Conservation (phyloP, 805 yeast genomes). For the Soucietia sequanensis region DNA sequence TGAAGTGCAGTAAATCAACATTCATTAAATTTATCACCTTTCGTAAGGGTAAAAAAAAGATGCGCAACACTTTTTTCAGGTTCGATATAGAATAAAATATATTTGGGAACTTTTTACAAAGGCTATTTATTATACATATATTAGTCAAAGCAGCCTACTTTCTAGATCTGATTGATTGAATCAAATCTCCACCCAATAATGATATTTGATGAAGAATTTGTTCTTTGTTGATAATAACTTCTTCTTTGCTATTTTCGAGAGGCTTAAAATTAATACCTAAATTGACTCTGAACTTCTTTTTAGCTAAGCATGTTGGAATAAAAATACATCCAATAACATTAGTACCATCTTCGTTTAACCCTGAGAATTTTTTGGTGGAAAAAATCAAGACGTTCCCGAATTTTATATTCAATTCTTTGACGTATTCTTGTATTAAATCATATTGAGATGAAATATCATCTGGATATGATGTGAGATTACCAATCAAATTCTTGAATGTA, state of each 20-base stretch:
- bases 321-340: slow-evolving; percentile 79
- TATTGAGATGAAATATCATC: slow-evolving; percentile 46
- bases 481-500: slow-evolving; percentile 61
- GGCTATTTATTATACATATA: slow-evolving; percentile 1
- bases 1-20: too few species aligned
- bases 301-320: slow-evolving; percentile 59
- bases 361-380: slow-evolving; percentile 57
- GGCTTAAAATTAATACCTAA: slow-evolving; percentile 75
- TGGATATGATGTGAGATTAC: slow-evolving; percentile 41
- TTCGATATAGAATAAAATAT: too few species aligned
- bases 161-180: slow-evolving; percentile 38
- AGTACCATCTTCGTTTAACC: slow-evolving; percentile 52
- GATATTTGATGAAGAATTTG: slow-evolving; percentile 74
- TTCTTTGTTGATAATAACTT: slow-evolving; percentile 64
- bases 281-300: slow-evolving; percentile 75
- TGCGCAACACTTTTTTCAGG: background rate
- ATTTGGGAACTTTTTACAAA: slow-evolving; percentile 9
- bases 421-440: slow-evolving; percentile 63
- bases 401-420: slow-evolving; percentile 57
- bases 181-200: slow-evolving; percentile 65
- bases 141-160: slow-evolving; percentile 8
- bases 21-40: too few species aligned
- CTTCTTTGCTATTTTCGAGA: slow-evolving; percentile 38
- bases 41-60: too few species aligned
- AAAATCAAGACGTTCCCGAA: slow-evolving; percentile 70